phyloP scores from a whole-genome alignment of 768 basidiomycete genomes.

The Boletus rex-veris region DNA sequence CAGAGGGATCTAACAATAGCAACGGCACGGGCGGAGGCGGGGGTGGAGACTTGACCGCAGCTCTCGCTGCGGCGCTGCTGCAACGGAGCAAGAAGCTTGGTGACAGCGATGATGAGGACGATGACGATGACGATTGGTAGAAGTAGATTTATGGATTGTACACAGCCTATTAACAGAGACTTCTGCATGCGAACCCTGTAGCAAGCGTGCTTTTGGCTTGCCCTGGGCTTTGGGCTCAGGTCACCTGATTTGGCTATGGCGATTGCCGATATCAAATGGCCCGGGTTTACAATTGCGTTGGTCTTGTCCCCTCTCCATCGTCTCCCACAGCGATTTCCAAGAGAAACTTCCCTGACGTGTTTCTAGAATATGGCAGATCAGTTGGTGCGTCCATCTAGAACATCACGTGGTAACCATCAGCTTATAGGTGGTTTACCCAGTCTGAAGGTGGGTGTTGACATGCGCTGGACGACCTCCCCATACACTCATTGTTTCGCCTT shows the following conservation, averaged over 20 bases:
- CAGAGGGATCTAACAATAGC: conserved; percentile 31
- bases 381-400: conserved; percentile 39
- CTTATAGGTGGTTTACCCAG: conserved; percentile 32
- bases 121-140: conserved; percentile 66
- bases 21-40: conserved; percentile 37
- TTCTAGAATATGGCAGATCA: conserved; percentile 52
- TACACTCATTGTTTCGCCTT: background rate
- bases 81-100: conserved; percentile 85
- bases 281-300: conserved; percentile 1
- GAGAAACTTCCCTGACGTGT: background rate
- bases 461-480: background rate
- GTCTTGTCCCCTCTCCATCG: conserved; percentile 6
- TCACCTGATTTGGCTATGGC: conserved; percentile 27
- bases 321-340: background rate
- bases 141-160: conserved; percentile 5
- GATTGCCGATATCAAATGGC: conserved; percentile 33
- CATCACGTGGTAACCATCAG: conserved; percentile 4
- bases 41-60: conserved; percentile 74
- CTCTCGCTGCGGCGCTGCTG: conserved; percentile 78
- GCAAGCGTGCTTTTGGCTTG: background rate
- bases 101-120: conserved; percentile 80
- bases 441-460: conserved; percentile 49
- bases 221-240: conserved; percentile 20
- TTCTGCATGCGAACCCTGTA: too few relatives aligned
- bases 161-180: background rate